These are phyloP conservation scores for Aureobasidium sp. DNA, from an alignment of 2,329 filamentous ascomycete species.

Conservation along the genomic window DNA sequence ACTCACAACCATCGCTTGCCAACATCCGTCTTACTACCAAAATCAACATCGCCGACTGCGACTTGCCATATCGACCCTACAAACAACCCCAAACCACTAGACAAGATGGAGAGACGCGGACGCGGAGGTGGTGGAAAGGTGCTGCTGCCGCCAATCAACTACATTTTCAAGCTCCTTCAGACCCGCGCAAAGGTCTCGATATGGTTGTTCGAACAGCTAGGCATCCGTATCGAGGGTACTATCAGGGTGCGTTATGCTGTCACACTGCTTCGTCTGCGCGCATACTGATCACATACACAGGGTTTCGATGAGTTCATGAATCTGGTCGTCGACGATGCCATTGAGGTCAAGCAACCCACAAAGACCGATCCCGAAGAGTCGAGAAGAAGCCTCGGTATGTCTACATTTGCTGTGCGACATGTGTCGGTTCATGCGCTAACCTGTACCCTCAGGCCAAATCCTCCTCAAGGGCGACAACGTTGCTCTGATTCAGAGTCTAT, in stretches of 20 bases:
- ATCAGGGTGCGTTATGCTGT: constrained; percentile 60
- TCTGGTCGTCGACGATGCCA: constrained; percentile 87
- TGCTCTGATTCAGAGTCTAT: constrained; percentile 57
- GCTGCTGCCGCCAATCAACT: constrained; percentile 71
- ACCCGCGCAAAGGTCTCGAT: constrained; percentile 80
- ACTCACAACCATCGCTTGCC: background rate
- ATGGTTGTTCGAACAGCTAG: constrained; percentile 95
- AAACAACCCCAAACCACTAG: background rate
- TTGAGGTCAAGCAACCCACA: constrained; percentile 80
- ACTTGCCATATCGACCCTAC: background rate
- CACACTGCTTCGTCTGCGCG: constrained; percentile 14
- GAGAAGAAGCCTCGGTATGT: constrained; percentile 68
- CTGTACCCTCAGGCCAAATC: constrained; percentile 59
- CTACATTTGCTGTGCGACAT: background rate
- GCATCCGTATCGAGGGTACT: constrained; percentile 90
- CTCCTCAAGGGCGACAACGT: constrained; percentile 85
- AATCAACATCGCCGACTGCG: background rate
- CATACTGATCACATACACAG: constrained; percentile 40
- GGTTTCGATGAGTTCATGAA: constrained; percentile 99
- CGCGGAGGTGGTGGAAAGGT: constrained; percentile 53
- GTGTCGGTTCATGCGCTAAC: constrained; percentile 1
- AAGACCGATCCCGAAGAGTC: constrained; percentile 71
- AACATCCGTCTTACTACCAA: background rate
- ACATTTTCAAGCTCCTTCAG: constrained; percentile 88
- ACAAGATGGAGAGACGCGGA: constrained; percentile 48